Base-by-base conservation (phyloP, 2,329 filamentous ascomycete species). In the Mycosphaerella sp. region DNA sequence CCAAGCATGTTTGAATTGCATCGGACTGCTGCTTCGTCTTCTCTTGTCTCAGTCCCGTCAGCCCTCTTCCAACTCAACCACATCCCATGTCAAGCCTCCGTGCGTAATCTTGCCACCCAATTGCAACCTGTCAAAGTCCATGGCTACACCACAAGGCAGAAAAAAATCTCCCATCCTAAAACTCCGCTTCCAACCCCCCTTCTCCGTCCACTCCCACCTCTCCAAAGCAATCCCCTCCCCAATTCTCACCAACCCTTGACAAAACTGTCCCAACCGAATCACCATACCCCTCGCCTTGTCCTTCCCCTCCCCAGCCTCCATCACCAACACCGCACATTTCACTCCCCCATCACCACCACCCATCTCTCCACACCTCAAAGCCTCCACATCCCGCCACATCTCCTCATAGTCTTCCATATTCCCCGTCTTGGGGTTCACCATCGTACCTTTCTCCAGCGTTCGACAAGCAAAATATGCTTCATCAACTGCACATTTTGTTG, bases 351-450 rank as follows among this genome's bases (percentile, higher is more conserved):
- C 53, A 77, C 66, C 0, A 81, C 81, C 1, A 75, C 66, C 2
- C 12, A 21, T 27, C 16, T 50, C 35, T n/a, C 37, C 46, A 64
- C 14, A 56, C 52, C 3, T 49, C 54, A 2, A 48, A 48, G 10
- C 41, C 28, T 17, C 18, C 35, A 79, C 60, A 28, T 81, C 75
- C 4, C 62, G 52, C 57, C 68, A 66, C 17, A 62, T 46, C 41
- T 67, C 64, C 51, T 64, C 83, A 58, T 89, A 88, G 1, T 69
- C 68, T 8, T 74, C 75, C 35, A 74, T 64, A 0, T 61, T 37
- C 0, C 77, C 76, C 1, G 78, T 80, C 0, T 66, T 71, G 0
- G 80, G 80, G 57, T 85, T 81, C 9, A 75, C 67, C 77, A 84
- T 85, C 10, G 60, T 59, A 0, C 84, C 84, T 39, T 69, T 76